Evolutionary conservation across 352 stramenopile genomes (phyloP).

Genomic region (Globisporangium yorkense): DNA sequence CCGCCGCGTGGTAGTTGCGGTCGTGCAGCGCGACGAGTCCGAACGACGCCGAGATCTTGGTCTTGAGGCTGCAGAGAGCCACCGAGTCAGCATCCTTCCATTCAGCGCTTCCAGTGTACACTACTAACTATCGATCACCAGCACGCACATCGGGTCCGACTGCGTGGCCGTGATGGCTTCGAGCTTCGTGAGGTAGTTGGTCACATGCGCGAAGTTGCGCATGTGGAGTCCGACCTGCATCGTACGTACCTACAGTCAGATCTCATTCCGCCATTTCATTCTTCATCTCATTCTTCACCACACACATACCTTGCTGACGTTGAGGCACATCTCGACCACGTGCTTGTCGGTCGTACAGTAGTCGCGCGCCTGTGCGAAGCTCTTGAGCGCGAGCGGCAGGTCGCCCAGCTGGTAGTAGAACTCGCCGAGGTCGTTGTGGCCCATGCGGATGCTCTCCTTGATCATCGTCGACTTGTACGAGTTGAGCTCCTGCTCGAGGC

Average conservation of each 20-base stretch:
- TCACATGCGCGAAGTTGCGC: constrained; percentile 79
- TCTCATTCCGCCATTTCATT: background rate
- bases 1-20: constrained; percentile 73
- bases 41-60: constrained; percentile 76
- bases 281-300: background rate
- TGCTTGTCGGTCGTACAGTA: constrained; percentile 90
- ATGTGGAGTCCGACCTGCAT: constrained; percentile 70
- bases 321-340: constrained; percentile 88
- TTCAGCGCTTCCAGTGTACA: background rate
- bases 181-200: constrained; percentile 85
- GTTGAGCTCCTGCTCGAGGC: constrained; percentile 84
- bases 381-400: constrained; percentile 69
- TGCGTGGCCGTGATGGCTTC: constrained; percentile 71
- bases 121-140: background rate
- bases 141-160: constrained; percentile 56
- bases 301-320: constrained; percentile 72
- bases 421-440: constrained; percentile 81
- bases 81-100: background rate
- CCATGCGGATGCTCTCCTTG: constrained; percentile 91
- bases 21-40: constrained; percentile 75
- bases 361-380: constrained; percentile 81
- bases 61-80: constrained; percentile 45
- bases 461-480: constrained; percentile 91
- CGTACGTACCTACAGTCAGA: background rate
- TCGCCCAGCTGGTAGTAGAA: constrained; percentile 87